phyloP scores from a whole-genome alignment of 2,329 filamentous ascomycete species.

The Epichloe sylvatica region DNA sequence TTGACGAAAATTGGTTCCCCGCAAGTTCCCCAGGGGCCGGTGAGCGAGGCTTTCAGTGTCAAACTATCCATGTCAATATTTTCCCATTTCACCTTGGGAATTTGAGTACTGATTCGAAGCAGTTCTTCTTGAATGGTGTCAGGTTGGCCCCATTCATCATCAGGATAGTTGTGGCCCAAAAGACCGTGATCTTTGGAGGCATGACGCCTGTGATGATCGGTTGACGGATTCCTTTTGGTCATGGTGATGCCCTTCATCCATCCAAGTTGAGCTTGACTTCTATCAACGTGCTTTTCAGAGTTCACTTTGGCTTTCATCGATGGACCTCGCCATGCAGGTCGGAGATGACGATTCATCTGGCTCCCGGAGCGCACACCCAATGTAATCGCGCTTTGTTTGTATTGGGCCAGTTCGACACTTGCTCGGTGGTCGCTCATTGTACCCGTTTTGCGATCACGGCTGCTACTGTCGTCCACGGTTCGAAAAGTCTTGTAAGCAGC shows the following conservation, averaged over 20 bases:
- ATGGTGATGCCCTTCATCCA: slow-evolving; percentile 59
- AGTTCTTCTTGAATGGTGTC: slow-evolving; percentile 53
- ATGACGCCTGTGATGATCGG: slow-evolving; percentile 27
- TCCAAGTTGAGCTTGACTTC: slow-evolving; percentile 44
- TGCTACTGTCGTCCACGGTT: slow-evolving; percentile 47
- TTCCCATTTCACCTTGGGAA: slow-evolving; percentile 51
- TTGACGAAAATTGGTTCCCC: slow-evolving; percentile 47
- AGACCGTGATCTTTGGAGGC: slow-evolving; percentile 38
- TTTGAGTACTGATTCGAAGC: slow-evolving; percentile 44
- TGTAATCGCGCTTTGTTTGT: slow-evolving; percentile 30
- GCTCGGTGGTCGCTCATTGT: slow-evolving; percentile 49
- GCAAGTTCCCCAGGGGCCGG: slow-evolving; percentile 48
- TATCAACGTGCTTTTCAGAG: slow-evolving; percentile 27
- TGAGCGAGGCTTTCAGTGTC: slow-evolving; percentile 45
- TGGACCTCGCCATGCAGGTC: slow-evolving; percentile 37
- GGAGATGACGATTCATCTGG: slow-evolving; percentile 16
- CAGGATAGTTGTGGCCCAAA: slow-evolving; percentile 36
- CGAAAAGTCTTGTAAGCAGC: slow-evolving; percentile 77
- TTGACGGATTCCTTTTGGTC: slow-evolving; percentile 37
- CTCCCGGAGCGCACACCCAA: slow-evolving; percentile 27
- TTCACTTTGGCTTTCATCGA: slow-evolving; percentile 44
- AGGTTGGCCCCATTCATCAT: slow-evolving; percentile 45
- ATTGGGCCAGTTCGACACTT: slow-evolving; percentile 25
- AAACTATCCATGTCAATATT: slow-evolving; percentile 50
- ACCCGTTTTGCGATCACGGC: slow-evolving; percentile 42